Conservation (phyloP, 805 yeast genomes). For the Schwanniomyces polymorphus region DNA sequence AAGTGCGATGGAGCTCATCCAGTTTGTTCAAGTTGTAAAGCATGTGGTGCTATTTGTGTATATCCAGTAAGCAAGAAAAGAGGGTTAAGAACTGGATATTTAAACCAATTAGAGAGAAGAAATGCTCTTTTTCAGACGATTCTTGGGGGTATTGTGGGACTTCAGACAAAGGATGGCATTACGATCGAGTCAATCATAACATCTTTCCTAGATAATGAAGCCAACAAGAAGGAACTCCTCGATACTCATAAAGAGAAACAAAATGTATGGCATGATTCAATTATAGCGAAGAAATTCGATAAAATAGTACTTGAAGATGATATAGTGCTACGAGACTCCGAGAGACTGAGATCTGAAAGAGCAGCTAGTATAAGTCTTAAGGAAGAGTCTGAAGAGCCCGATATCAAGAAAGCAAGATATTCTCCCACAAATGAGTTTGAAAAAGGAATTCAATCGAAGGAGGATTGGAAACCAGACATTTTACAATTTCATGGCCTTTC, state of each 20-base stretch:
- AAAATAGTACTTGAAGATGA: slow-evolving; percentile 8
- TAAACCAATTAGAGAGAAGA: slow-evolving; percentile 17
- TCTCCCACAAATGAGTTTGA: slow-evolving; percentile 11
- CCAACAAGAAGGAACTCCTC: slow-evolving; percentile 1
- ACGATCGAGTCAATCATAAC: not conserved
- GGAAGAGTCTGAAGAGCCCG: not conserved
- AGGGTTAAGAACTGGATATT: slow-evolving; percentile 21
- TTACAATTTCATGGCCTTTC: slow-evolving; percentile 2
- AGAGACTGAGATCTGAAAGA: not conserved
- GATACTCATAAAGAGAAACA: slow-evolving; percentile 1
- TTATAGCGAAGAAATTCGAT: slow-evolving; percentile 5
- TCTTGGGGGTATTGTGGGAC: slow-evolving; percentile 2
- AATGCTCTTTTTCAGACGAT: slow-evolving; percentile 14
- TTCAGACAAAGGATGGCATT: slow-evolving; percentile 1
- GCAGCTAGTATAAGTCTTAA: not conserved
- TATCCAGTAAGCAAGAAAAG: slow-evolving; percentile 15
- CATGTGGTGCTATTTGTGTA: slow-evolving; percentile 7
- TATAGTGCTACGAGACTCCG: not conserved
- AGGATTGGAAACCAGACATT: slow-evolving; percentile 9
- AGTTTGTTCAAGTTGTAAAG: slow-evolving; percentile 16
- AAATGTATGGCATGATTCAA: not conserved
- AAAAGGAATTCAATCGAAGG: not conserved
- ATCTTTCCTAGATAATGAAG: slow-evolving; percentile 4
- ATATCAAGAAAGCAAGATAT: not conserved
- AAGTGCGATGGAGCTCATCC: slow-evolving; percentile 23